Evolutionary conservation across 306 rosid species (phyloP), one percentile per base, ranked within the genome.

Genomic region (Lithocarpus polystachyus): DNA sequence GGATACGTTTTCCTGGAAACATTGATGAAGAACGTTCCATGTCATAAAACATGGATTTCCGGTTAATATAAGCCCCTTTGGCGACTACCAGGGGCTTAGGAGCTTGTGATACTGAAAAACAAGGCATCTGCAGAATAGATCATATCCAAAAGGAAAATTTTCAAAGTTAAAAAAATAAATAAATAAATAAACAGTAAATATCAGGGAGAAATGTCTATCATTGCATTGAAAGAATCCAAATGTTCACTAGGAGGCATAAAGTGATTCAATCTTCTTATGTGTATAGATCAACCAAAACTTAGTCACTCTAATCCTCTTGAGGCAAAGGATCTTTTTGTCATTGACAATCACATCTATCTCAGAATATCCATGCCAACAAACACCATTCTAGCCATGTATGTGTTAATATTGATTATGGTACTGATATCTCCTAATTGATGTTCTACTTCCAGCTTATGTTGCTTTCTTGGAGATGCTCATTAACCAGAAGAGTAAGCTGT

Each of bases 1-100:
- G 93, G 95, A 94, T 94, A 92, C 98, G 89, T 37, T 84, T 82
- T 85, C 72, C 84, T 5, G 88, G 96, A 79, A 92, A 77, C 80
- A 85, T 72, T 61, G 92, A 78, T 53, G 68, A 71, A 72, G 90
- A 83, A 84, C 77, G 60, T 79, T 88, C 89, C 77, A 64, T 51
- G 72, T 89, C 90, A 80, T 81, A 90, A 76, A 92, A 88, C 77
- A 94, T 80, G 78, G 79, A 75, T 56, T 83, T 80, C 85, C 89
- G 89, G 79, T 82, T 85, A 67, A 94, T 88, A 62, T 85, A 71
- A 60, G 83, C 87, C 72, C 73, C 68, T 81, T 88, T 88, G 43
- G 85, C 79, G 61, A 83, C 74, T 31, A 4, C 24, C 51, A 31
- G 72, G 28, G 85, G 55, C 76, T 77, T 81, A 29, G 74, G 75